Base-by-base conservation (phyloP, 1,284 basidiomycete species). In the Xerocomus nothofagi region DNA sequence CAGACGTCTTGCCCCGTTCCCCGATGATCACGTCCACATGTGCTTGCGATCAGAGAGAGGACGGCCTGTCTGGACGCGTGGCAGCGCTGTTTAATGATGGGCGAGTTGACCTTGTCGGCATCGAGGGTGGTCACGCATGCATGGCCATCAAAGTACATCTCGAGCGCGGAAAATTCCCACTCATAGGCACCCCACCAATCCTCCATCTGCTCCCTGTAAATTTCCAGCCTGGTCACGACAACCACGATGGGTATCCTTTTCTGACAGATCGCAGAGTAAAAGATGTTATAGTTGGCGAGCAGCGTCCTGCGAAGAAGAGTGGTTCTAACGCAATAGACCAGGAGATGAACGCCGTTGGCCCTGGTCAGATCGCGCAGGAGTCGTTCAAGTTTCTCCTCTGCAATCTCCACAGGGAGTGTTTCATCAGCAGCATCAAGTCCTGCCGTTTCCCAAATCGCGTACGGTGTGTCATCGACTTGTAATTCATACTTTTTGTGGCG, bases 251-350 rank as follows among this genome's bases (percentile, higher is more conserved):
- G 65, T 11, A 68, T 53, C 54, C 59, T 63, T 39, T 59, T 65
- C 32, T 65, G 55, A 55, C 64, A 71, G 44, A 67, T 53, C 17
- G 56, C 58, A 15, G 66, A 67, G 48, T 69, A 67, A 55, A 69
- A 69, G 47, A 69, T 48, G 45, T 65, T 58, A 45, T 69, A 71
- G 51, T 70, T 68, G 42, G 33, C 34, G 27, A 63, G 47, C 12
- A 60, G 27, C 0, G 54, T 49, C 31, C 55, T 52, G 40, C 56
- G 61, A 44, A 70, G 54, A 37, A 58, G 56, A 15, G 57, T 34
- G 12, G 53, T 60, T 36, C 63, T 66, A 50, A 65, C 27, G 49
- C 63, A 65, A 57, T 69, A 69, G 10, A 66, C 39, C 26, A 66
- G 36, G 27, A 69, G 58, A 49, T 67, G 60, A 36, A 66, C 32